Base-by-base conservation (phyloP, 2,329 filamentous ascomycete species). In the Macrophomina phaseolina region DNA sequence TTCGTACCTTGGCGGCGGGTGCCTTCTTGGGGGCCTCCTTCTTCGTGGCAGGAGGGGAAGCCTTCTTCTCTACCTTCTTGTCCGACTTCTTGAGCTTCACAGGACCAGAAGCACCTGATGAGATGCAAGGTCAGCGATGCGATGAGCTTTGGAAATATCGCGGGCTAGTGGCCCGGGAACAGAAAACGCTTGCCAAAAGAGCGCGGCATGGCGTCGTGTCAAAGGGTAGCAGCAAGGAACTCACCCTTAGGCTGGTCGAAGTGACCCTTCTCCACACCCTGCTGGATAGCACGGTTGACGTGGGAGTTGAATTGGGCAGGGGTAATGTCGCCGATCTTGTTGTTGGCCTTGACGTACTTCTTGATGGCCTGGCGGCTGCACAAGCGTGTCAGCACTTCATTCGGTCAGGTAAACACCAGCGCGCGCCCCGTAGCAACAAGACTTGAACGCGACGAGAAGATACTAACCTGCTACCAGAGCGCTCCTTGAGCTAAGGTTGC, bases 31-130 rank as follows among this genome's bases (percentile, higher is more conserved):
- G 55, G 11, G 55, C 62, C 71, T 76, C 75, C 72, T 77, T 76
- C 70, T 76, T 75, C 51, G 71, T 71, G 38, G 58, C 58, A 48
- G 58, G 58, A 28, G 58, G 58, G 30, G 58, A 62, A 7, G 58
- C 18, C 58, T 62, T 62, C 58, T 62, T 62, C 40, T 48, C 42
- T 11, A 30, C 40, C 58, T 62, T 62, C 58, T 68, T 65, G 38
- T 87, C 85, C 85, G 93, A 93, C 89, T 94, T 94, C 68, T 90
- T 91, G 68, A 97, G 90, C 90, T 97, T 97, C 81, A 95, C 93
- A 72, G 92, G 91, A 68, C 93, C 93, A 70, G 93, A 97, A 68
- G 92, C 86, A 75, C 91, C 91, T 93, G 68, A 62, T 67, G 64
- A 45, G 11, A 18, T n/a, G 14, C 9, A 30, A 11, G 46, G 28